These are phyloP conservation scores for Cladophialophora bantiana DNA, from an alignment of 2,329 filamentous ascomycete genomes.

Conservation along the genomic window DNA sequence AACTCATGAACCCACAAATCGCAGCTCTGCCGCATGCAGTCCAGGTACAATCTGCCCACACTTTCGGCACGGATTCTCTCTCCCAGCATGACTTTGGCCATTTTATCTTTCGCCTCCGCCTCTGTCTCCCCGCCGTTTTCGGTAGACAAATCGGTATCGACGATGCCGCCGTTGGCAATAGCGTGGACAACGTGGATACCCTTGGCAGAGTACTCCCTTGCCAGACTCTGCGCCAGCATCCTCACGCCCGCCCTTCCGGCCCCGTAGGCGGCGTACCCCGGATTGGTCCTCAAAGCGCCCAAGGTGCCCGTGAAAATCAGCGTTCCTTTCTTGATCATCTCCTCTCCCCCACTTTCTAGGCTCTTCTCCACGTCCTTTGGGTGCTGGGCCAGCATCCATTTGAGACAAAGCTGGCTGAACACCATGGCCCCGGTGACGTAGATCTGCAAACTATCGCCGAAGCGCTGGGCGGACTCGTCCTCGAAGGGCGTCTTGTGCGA, in stretches of 20 bases:
- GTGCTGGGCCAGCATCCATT: conserved; percentile 42
- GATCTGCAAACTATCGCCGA: conserved; percentile 56
- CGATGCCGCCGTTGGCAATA: conserved; percentile 61
- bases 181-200: conserved; percentile 67
- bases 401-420: conserved; percentile 62
- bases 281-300: conserved; percentile 61
- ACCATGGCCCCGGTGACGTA: conserved; percentile 65
- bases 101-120: conserved; percentile 57
- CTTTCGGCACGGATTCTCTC: conserved; percentile 66
- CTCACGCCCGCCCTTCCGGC: conserved; percentile 60
- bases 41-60: conserved; percentile 64
- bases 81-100: conserved; percentile 57
- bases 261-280: conserved; percentile 63
- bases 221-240: conserved; percentile 63
- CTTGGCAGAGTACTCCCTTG: conserved; percentile 63
- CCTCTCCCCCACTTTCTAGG: conserved; percentile 43
- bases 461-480: conserved; percentile 60
- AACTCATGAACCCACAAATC: conserved; percentile 61
- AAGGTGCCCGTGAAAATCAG: conserved; percentile 65
- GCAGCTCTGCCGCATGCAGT: conserved; percentile 57
- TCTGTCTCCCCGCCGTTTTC: conserved; percentile 44
- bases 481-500: conserved; percentile 63
- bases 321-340: conserved; percentile 63
- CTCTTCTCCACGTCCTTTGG: conserved; percentile 52
- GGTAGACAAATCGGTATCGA: conserved; percentile 24